These are phyloP conservation scores for Strombidium stylifer DNA, from an alignment of 73 alveolate species.

Conservation along the genomic window DNA sequence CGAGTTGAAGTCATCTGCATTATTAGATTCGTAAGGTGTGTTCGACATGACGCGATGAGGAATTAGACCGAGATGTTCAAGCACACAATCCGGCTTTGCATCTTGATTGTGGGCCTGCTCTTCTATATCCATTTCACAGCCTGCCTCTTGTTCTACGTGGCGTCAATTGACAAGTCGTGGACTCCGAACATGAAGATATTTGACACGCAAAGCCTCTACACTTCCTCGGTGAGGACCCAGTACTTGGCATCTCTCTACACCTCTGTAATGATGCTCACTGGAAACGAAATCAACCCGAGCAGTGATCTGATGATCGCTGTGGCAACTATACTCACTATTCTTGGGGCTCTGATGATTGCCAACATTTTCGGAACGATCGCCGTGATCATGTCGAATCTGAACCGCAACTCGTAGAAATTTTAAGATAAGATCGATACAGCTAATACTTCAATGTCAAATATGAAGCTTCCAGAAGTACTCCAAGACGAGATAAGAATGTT, in stretches of 20 bases:
- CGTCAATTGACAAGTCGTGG: too few species aligned
- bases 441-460: constrained; percentile 37
- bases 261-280: constrained; percentile 11
- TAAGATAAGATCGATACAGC: too few species aligned
- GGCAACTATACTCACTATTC: not conserved
- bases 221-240: not conserved
- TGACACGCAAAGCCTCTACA: constrained; percentile 20
- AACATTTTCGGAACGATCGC: too few species aligned
- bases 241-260: constrained; percentile 3
- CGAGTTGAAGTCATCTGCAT: not conserved
- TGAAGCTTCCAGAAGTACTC: constrained; percentile 28
- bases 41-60: not conserved
- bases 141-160: too few species aligned
- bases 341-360: constrained; percentile 29
- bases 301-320: not conserved
- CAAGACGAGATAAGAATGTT: constrained; percentile 2
- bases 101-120: too few species aligned
- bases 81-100: too few species aligned
- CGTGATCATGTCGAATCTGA: constrained; percentile 2
- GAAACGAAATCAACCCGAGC: constrained; percentile 22
- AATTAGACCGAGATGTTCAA: too few species aligned
- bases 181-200: too few species aligned
- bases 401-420: constrained; percentile 30
- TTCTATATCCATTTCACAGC: too few species aligned
- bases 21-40: constrained; percentile 1